These are phyloP conservation scores for Rhododendron williamsianum DNA, from an alignment of 148 eudicot species.

Conservation along the genomic window DNA sequence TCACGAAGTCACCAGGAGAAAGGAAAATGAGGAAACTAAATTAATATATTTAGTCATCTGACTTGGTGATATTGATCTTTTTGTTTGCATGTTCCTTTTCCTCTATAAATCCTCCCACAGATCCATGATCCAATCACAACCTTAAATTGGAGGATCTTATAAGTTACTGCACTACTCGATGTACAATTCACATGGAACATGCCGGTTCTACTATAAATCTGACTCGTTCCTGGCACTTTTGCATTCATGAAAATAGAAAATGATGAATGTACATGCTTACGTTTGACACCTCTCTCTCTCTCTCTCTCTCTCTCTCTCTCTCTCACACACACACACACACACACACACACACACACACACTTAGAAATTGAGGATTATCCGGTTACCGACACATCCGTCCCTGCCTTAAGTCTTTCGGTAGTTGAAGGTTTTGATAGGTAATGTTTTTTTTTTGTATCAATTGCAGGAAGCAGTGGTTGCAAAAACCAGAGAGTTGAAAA, in stretches of 20 bases:
- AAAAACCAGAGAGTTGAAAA: constrained; percentile 81
- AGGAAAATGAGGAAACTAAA: not conserved
- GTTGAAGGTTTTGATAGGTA: not conserved
- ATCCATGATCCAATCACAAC: not conserved
- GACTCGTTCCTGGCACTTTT: not conserved
- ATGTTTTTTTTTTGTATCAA: not conserved
- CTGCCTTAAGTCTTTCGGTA: not conserved
- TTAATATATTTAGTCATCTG: not conserved
- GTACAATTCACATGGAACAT: not conserved
- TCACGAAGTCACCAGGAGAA: not conserved
- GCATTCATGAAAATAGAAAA: not conserved
- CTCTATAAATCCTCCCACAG: not conserved
- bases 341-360: not conserved
- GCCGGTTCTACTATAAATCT: not conserved
- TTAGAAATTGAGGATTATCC: not conserved
- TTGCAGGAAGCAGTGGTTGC: constrained; percentile 82
- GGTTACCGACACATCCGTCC: not conserved
- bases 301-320: no score
- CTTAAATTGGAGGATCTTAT: not conserved
- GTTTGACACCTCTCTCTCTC: not conserved
- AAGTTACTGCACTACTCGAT: not conserved
- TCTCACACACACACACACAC: not conserved
- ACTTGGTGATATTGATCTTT: not conserved
- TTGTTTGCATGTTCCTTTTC: not conserved
- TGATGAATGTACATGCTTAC: not conserved